Evolutionary conservation across 1,139 yeast genomes (phyloP).

Genomic region (Blastobotrys apis): DNA sequence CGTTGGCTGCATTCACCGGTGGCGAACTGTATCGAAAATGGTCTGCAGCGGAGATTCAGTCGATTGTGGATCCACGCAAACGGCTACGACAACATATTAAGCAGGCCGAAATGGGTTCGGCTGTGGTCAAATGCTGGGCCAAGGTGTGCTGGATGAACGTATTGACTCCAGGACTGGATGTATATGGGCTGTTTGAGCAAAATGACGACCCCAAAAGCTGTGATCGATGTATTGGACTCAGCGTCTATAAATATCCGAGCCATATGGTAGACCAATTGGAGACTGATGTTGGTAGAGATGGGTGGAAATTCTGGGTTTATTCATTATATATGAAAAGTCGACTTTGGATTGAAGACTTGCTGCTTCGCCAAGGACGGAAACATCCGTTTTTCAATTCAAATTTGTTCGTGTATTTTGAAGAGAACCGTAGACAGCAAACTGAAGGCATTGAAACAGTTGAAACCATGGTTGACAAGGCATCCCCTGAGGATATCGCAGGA

Average conservation of each 20-base stretch:
- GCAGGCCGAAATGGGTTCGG: not conserved
- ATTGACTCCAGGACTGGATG: not conserved
- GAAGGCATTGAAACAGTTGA: not conserved
- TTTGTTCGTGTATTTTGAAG: not conserved
- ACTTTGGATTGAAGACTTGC: not conserved
- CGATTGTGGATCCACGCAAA: constrained; percentile 10
- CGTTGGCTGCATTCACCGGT: not conserved
- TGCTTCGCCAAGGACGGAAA: too few relatives aligned
- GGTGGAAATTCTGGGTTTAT: constrained; percentile 2
- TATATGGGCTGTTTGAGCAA: constrained; percentile 3
- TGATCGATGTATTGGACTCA: constrained; percentile 10
- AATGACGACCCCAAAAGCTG: not conserved
- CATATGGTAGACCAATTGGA: constrained; percentile 7
- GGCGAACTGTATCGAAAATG: constrained; percentile 8
- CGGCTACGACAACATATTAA: constrained; percentile 1
- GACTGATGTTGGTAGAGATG: constrained; percentile 4
- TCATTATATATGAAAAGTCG: not conserved
- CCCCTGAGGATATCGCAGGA: not conserved
- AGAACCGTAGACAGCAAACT: not conserved
- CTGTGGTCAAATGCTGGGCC: not conserved
- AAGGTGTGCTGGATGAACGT: not conserved
- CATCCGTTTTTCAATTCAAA: constrained; percentile 7
- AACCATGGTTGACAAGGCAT: not conserved
- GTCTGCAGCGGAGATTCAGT: constrained; percentile 7
- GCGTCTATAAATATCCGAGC: constrained; percentile 10